Base-by-base conservation (phyloP, 1,139 yeast species). In the Dujonia santamariae region DNA sequence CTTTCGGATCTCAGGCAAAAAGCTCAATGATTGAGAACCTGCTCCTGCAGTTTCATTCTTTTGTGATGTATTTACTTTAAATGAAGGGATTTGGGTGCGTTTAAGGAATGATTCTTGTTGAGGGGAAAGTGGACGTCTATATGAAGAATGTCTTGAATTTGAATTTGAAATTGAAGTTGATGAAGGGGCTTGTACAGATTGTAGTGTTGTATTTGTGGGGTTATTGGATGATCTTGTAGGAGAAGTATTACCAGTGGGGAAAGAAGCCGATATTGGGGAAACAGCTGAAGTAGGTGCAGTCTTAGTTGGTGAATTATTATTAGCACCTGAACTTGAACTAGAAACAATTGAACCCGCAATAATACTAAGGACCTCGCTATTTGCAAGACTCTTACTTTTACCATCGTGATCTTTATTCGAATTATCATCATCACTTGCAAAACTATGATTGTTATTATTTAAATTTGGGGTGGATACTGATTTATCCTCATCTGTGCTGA, bases 61-160 rank as follows among this genome's bases (percentile, higher is more conserved):
- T n/a, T n/a, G n/a, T n/a, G n/a, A n/a, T n/a, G n/a, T n/a, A n/a
- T n/a, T n/a, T n/a, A n/a, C n/a, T 31, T 43, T 56, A 37, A 42
- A 59, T 7, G 48, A 47, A 8, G 67, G 68, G 11, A 63, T 62
- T 35, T 45, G 49, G 3, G 68, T 62, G 32, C 48, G 46, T 24
- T 48, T 51, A 32, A 60, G 47, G n/a, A 61, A 45, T 36, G 46
- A 50, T 30, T 50, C 51, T 40, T 60, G 66, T n/a, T 55, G 51
- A 2, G 61, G 53, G 3, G 66, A 55, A 35, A 55, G 43, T 3
- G 56, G 55, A 26, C 65, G 43, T 32, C 61, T 43, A 7, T 27
- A 7, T 23, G 26, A 6, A 8, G 14, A 12, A n/a, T 11, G 11
- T 12, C 13, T 23, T 12, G 26, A 27, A 20, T 28, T 26, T 18